Evolutionary conservation across 164 flowering plant genomes (phyloP).

Genomic region (Vitis cinerea): DNA sequence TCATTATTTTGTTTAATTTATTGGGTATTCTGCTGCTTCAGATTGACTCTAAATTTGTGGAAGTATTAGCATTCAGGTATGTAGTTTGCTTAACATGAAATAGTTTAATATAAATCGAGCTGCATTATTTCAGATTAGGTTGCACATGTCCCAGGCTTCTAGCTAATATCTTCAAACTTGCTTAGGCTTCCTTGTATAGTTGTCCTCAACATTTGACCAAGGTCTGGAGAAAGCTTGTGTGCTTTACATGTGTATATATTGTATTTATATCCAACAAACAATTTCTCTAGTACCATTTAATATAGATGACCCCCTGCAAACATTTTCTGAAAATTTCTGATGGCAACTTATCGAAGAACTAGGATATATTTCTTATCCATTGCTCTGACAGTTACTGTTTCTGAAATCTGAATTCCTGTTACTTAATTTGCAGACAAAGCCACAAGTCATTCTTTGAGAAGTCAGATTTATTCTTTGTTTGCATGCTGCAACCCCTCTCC

Average conservation of each 20-base stretch:
- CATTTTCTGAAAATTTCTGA: not conserved
- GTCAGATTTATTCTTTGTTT: conserved; percentile 49
- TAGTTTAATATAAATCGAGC: not conserved
- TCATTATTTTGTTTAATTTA: not conserved
- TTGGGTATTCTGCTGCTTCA: conserved; percentile 15
- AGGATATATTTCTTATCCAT: not conserved
- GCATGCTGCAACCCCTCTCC: conserved; percentile 46
- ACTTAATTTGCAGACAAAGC: conserved; percentile 35
- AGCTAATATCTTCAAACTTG: not conserved
- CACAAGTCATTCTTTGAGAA: conserved; percentile 43
- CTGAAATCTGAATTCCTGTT: not conserved
- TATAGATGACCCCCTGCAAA: not conserved
- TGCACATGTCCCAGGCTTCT: not conserved
- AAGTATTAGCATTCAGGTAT: conserved; percentile 58
- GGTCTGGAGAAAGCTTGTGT: not conserved
- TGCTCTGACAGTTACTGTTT: not conserved
- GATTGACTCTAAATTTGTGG: conserved; percentile 53
- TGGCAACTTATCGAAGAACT: not conserved
- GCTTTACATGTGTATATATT: not conserved
- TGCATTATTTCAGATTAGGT: not conserved
- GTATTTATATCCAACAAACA: no score
- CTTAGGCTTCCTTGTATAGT: not conserved
- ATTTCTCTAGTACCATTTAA: not conserved
- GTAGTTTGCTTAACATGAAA: not conserved
- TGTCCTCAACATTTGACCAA: not conserved